Evolutionary conservation across 176 grass and related monocot genomes (phyloP), one percentile per base, ranked within the genome.

Genomic region (Ananas comosus): DNA sequence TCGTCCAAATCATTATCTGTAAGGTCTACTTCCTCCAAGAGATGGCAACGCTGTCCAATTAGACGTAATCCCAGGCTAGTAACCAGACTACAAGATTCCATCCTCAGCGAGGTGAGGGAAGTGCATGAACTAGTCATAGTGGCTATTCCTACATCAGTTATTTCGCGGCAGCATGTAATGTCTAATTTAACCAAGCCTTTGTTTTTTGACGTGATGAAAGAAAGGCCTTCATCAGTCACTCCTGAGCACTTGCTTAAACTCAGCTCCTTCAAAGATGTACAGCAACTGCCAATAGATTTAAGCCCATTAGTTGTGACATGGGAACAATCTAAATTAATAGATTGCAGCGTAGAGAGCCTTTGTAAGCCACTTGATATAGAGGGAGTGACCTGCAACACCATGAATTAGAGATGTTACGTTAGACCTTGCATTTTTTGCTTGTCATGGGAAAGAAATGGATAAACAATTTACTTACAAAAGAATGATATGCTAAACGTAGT

Each of bases 1-100:
- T 97, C 82, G 16, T 97, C 89, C 64, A 97, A 85, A 74, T 92
- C 84, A 72, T 65, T 97, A 65, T 92, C 93, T 1, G 89, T 92
- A 64, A 97, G 78, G 53, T 97, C 86, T 63, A 92, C 50, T 51
- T 92, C 86, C 74, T 92, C 84, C 74, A 97, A 63, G 14, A 76
- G 75, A 52, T 3, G 59, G 79, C 86, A 92, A 1, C 21, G 74
- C 51, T 64, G 81, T 58, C 89, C 89, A 19, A 97, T 92, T 51
- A 97, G 63, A 29, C 75, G 52, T 48, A 97, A 80, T n/a, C 86
- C 81, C 48, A 79, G 58, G 53, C 74, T 83, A 51, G 86, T 85
- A 65, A 97, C 71, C 70, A 65, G 69, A 11, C 50, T 25, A 76
- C 93, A 97, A 48, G 89, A 92, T 80, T 97, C 89, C 89, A 97